Evolutionary conservation across 495 filamentous ascomycete genomes (phyloP).

Genomic region (Penicillium soppii): DNA sequence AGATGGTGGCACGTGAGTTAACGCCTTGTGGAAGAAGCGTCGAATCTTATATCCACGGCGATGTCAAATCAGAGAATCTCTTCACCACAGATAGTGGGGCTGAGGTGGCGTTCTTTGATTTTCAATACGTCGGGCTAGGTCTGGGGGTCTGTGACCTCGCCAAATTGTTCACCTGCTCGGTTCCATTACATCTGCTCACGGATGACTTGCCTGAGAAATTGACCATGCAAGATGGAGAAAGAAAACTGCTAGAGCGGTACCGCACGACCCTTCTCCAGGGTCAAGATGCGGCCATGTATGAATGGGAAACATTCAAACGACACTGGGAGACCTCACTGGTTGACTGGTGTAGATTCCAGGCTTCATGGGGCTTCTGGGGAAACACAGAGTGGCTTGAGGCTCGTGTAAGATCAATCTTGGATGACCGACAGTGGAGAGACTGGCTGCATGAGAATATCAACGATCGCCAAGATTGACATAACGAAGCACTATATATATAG

Average conservation of each 20-base stretch:
- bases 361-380: conserved; percentile 45
- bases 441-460: conserved; percentile 27
- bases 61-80: conserved; percentile 46
- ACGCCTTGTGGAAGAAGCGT: conserved; percentile 26
- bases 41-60: conserved; percentile 42
- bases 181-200: conserved; percentile 31
- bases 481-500: too few relatives aligned
- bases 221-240: conserved; percentile 31
- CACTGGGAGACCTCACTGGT: conserved; percentile 43
- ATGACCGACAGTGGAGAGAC: conserved; percentile 27
- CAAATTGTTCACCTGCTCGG: conserved; percentile 43
- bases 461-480: too few relatives aligned
- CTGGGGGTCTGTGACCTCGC: conserved; percentile 42
- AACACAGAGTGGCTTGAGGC: conserved; percentile 44
- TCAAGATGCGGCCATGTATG: conserved; percentile 14
- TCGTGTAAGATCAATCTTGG: conserved; percentile 35
- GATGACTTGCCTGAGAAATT: conserved; percentile 26
- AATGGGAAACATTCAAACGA: conserved; percentile 28
- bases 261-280: conserved; percentile 15
- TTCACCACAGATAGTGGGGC: conserved; percentile 32
- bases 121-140: conserved; percentile 40
- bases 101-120: conserved; percentile 40
- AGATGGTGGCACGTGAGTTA: conserved; percentile 30
- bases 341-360: conserved; percentile 44
- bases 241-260: conserved; percentile 27